These are phyloP conservation scores for Iberis pinnata DNA, from an alignment of 345 rosid genomes.

Conservation along the genomic window DNA sequence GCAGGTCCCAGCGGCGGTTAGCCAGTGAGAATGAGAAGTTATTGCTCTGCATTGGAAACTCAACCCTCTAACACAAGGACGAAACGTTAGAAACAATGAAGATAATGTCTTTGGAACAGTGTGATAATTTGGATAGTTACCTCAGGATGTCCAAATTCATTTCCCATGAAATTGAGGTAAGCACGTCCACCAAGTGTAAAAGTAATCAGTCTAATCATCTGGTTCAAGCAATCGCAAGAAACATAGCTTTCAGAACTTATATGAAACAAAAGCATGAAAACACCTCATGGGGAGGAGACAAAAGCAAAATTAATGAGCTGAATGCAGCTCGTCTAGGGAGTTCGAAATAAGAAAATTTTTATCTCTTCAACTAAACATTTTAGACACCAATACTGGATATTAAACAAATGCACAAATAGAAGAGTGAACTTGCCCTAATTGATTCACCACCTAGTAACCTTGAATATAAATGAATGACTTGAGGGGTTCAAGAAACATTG, in stretches of 20 bases:
- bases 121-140: conserved; percentile 35
- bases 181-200: conserved; percentile 75
- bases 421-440: neutral
- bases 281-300: conserved; percentile 1
- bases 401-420: conserved; percentile 3
- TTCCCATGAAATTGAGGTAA: conserved; percentile 95
- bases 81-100: conserved; percentile 29
- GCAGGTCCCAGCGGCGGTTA: conserved; percentile 73
- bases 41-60: conserved; percentile 87
- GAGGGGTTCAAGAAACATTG: neutral
- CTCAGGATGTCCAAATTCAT: conserved; percentile 95
- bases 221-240: conserved; percentile 29
- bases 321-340: neutral
- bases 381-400: conserved; percentile 2
- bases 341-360: conserved; percentile 1
- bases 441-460: neutral
- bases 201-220: conserved; percentile 89
- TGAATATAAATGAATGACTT: neutral
- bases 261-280: conserved; percentile 10
- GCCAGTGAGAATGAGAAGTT: conserved; percentile 80
- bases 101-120: conserved; percentile 11
- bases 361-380: neutral
- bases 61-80: conserved; percentile 56
- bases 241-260: conserved; percentile 14
- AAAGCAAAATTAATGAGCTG: neutral